Evolutionary conservation across 1,139 yeast species (phyloP), one percentile per base, ranked within the genome.

Genomic region (Pneumocystis canis): DNA sequence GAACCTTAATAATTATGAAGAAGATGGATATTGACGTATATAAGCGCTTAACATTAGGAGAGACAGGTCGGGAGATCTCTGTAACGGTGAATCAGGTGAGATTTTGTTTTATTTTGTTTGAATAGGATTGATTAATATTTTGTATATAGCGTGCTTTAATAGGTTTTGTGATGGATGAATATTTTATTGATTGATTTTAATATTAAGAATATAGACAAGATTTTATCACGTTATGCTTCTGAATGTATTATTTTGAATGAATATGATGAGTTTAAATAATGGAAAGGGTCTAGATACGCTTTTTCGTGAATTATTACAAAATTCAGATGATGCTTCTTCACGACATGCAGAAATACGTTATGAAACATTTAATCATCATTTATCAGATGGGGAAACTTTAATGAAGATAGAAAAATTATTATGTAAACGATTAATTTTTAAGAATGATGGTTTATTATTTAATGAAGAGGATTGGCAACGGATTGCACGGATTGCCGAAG

Each of bases 251-350:
- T 25, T 47, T 25, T 25, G 7, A 16, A 1, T 47, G n/a, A 25
- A 25, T 47, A 25, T 47, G 31, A n/a, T n/a, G n/a, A n/a, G n/a
- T n/a, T n/a, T n/a, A n/a, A n/a, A n/a, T n/a, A n/a, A n/a, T n/a
- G n/a, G n/a, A n/a, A n/a, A n/a, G n/a, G n/a, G n/a, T n/a, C n/a
- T 47, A 47, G 63, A 63, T 25, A 63, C 65, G 4, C 56, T 62
- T 14, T 40, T 63, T 33, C 53, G 65, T n/a, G 65, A 63, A 35
- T 59, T 63, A 11, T 61, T 63, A 18, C 65, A 63, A 59, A 76
- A 76, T 62, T 72, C 77, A 62, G 78, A 78, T 9, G 79, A 76
- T 64, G 79, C 79, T 1, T 69, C 70, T 32, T 78, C 79, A 0
- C 65, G 69, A 18, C 66, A 69, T 28, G 78, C 75, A 25, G 70